Conservation (phyloP, 2,329 filamentous ascomycete species). For the Pseudocercospora macadamiae region DNA sequence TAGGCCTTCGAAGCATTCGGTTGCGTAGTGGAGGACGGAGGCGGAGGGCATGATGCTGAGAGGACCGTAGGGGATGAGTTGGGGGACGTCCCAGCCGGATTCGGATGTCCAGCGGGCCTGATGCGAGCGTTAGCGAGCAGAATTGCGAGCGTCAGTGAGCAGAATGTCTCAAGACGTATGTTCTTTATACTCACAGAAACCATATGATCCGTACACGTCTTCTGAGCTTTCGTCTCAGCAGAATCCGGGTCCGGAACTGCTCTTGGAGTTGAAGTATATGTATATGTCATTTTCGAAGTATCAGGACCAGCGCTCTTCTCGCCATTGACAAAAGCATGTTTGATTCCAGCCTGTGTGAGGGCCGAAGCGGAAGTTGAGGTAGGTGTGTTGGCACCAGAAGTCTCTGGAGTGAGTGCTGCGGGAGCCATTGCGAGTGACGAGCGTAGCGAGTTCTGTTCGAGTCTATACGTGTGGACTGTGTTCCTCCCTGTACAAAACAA, state of each 20-base stretch:
- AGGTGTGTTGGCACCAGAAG: conserved; percentile 39
- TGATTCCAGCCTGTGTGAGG: conserved; percentile 43
- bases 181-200: too few relatives aligned
- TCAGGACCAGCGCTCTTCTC: conserved; percentile 30
- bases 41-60: conserved; percentile 79
- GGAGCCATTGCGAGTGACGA: conserved; percentile 38
- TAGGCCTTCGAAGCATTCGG: conserved; percentile 86
- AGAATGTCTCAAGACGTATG: too few relatives aligned
- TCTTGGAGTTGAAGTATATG: conserved; percentile 46
- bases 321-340: conserved; percentile 31
- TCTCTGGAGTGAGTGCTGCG: conserved; percentile 37
- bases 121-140: too few relatives aligned
- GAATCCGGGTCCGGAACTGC: conserved; percentile 46
- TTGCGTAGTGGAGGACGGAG: conserved; percentile 83
- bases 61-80: conserved; percentile 76
- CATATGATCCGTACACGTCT: conserved; percentile 82
- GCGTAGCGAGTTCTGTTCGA: too few relatives aligned
- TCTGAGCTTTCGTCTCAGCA: conserved; percentile 43
- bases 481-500: background rate
- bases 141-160: background rate
- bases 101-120: conserved; percentile 66
- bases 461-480: too few relatives aligned
- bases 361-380: conserved; percentile 38
- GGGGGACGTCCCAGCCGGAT: conserved; percentile 72
- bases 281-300: conserved; percentile 47